These are phyloP conservation scores for Penicillium sp. DNA, from an alignment of 2,329 filamentous ascomycete genomes.

Conservation along the genomic window DNA sequence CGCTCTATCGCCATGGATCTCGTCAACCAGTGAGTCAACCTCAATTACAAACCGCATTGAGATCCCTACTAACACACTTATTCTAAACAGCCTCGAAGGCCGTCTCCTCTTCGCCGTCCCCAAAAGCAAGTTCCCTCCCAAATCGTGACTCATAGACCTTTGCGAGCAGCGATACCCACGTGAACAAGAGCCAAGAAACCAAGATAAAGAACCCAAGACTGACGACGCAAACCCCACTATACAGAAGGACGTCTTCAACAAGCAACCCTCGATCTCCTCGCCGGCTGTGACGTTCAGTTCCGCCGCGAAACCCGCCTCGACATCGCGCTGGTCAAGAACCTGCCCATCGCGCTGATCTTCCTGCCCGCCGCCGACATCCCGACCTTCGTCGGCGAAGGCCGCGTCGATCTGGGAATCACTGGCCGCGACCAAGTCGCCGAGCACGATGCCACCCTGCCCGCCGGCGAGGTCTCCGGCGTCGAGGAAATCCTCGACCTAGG, in stretches of 20 bases:
- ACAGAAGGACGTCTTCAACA: slow-evolving; percentile 90
- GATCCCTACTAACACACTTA: slow-evolving; percentile 27
- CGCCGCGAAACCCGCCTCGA: slow-evolving; percentile 91
- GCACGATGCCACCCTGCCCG: slow-evolving; percentile 64
- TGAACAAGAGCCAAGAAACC: slow-evolving; percentile 3
- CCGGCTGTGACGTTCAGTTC: slow-evolving; percentile 95
- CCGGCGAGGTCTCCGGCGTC: slow-evolving; percentile 57
- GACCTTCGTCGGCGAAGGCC: slow-evolving; percentile 92
- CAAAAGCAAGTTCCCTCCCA: slow-evolving; percentile 70
- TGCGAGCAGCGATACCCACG: slow-evolving; percentile 10
- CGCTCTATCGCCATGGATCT: slow-evolving; percentile 54
- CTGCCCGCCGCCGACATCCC: slow-evolving; percentile 96
- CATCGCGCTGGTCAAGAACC: slow-evolving; percentile 96
- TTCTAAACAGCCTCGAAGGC: slow-evolving; percentile 71
- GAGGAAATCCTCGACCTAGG: slow-evolving; percentile 87
- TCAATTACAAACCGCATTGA: slow-evolving; percentile 1
- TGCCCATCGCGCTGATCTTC: slow-evolving; percentile 92
- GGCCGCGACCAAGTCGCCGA: slow-evolving; percentile 90
- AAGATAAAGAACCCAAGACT: slow-evolving; percentile 10
- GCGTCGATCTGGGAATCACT: slow-evolving; percentile 91
- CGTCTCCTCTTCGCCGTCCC: slow-evolving; percentile 95
- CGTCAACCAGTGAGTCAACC: slow-evolving; percentile 57
- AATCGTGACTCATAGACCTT: slow-evolving; percentile 21
- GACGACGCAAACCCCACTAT: slow-evolving; percentile 19
- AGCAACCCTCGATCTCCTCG: slow-evolving; percentile 82